These are phyloP conservation scores for Silybum marianum DNA, from an alignment of 129 eudicot species.

Conservation along the genomic window DNA sequence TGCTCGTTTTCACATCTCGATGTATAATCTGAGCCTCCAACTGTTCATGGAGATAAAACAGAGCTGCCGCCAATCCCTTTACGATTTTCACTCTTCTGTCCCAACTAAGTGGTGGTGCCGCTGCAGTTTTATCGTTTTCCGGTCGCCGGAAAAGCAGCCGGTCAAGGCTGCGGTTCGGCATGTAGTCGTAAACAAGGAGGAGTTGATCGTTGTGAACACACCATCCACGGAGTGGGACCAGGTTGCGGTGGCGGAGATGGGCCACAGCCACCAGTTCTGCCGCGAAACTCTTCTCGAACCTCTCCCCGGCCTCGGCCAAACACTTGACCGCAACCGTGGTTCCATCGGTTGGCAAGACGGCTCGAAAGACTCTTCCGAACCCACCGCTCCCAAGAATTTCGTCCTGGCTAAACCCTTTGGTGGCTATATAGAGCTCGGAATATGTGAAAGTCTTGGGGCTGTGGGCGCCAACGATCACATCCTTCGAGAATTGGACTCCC, in stretches of 20 bases:
- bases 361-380: slow-evolving; percentile 74
- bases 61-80: slow-evolving; percentile 76
- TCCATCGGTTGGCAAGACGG: slow-evolving; percentile 85
- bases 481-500: slow-evolving; percentile 57
- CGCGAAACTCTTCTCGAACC: slow-evolving; percentile 80
- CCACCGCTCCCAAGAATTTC: slow-evolving; percentile 89
- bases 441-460: slow-evolving; percentile 76
- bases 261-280: slow-evolving; percentile 97
- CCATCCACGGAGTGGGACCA: slow-evolving; percentile 95
- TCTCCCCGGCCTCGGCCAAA: slow-evolving; percentile 64
- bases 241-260: slow-evolving; percentile 90
- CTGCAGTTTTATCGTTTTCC: slow-evolving; percentile 7
- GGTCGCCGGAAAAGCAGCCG: slow-evolving; percentile 47
- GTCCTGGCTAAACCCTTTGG: slow-evolving; percentile 69
- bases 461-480: slow-evolving; percentile 36
- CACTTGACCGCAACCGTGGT: slow-evolving; percentile 84
- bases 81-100: slow-evolving; percentile 57
- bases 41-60: slow-evolving; percentile 86
- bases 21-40: slow-evolving; percentile 95
- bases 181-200: slow-evolving; percentile 87
- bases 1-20: slow-evolving; percentile 91
- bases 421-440: slow-evolving; percentile 84
- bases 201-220: slow-evolving; percentile 74
- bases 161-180: slow-evolving; percentile 96
- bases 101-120: slow-evolving; percentile 50